Evolutionary conservation across 179 eudicot species (phyloP), one percentile per base, ranked within the genome.

Genomic region (Beta macrorhiza): DNA sequence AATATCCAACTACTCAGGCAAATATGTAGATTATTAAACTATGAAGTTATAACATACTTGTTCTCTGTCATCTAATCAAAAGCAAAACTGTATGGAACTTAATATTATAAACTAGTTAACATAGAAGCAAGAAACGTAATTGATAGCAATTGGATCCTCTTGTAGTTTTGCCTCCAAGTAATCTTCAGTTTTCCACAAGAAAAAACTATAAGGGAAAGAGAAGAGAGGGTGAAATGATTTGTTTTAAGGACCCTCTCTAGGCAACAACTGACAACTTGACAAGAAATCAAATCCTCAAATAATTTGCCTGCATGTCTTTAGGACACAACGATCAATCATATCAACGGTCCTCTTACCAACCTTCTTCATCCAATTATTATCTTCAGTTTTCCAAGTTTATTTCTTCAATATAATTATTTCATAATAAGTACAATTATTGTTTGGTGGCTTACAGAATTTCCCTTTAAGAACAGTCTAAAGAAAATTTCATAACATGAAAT

Each of bases 241-340:
- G 82, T 51, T 56, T 44, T 20, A 80, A 58, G 80, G 59, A 64
- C 37, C 22, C 70, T 78, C 67, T 49, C 3, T 78, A 22, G 80
- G 82, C 79, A 81, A 78, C 84, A 81, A 84, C 87, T 81, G 77
- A 75, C 86, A 84, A 74, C 72, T 72, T 78, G 79, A 84, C 87
- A 84, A 67, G 73, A 81, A 68, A 79, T 78, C 77, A 49, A 78
- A 74, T 74, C 67, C 56, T 78, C 72, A 69, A 81, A 75, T 81
- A 70, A 20, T 67, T 81, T 81, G 86, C 82, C 82, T 81, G 69
- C 68, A 84, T 77, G 59, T 59, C 79, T 59, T 67, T 67, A 29
- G 61, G 47, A 68, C 47, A 74, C 57, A 63, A 80, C 42, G 67
- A 53, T 80, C 81, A 72, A 84, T 81, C 79, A 58, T 55, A 44